These are phyloP conservation scores for Serendipita indica DNA, from an alignment of 768 basidiomycete species.

Conservation along the genomic window DNA sequence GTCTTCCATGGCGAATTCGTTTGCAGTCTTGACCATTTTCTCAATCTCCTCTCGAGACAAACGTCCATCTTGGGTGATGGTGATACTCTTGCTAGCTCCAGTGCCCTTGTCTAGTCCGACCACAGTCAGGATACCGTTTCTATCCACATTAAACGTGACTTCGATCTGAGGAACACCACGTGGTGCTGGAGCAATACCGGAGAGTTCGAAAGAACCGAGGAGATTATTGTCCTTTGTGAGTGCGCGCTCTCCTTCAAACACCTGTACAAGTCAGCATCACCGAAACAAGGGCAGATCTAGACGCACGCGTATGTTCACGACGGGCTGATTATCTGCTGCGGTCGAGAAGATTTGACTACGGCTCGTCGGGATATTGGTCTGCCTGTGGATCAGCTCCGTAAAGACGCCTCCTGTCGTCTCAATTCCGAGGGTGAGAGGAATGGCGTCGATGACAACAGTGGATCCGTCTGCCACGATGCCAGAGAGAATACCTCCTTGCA, in stretches of 20 bases:
- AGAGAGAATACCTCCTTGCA: slow-evolving; percentile 36
- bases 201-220: slow-evolving; percentile 34
- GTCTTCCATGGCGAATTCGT: slow-evolving; percentile 24
- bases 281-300: slow-evolving; percentile 15
- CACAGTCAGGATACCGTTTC: slow-evolving; percentile 33
- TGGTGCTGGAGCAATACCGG: slow-evolving; percentile 31
- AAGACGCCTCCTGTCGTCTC: slow-evolving; percentile 37
- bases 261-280: slow-evolving; percentile 24
- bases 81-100: slow-evolving; percentile 23
- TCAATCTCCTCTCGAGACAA: slow-evolving; percentile 41
- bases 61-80: slow-evolving; percentile 33
- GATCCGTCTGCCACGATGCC: slow-evolving; percentile 33
- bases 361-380: slow-evolving; percentile 39
- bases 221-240: slow-evolving; percentile 35
- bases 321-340: slow-evolving; percentile 26
- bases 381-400: slow-evolving; percentile 37
- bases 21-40: slow-evolving; percentile 39
- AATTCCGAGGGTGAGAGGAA: slow-evolving; percentile 37
- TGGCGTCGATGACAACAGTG: slow-evolving; percentile 33
- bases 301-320: background rate
- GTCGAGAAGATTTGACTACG: slow-evolving; percentile 28
- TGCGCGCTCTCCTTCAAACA: slow-evolving; percentile 29
- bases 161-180: slow-evolving; percentile 32
- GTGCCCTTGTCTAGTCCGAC: slow-evolving; percentile 29
- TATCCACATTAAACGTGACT: slow-evolving; percentile 37